Conservation (phyloP, 2,329 filamentous ascomycete genomes). For the Fusarium siculi region DNA sequence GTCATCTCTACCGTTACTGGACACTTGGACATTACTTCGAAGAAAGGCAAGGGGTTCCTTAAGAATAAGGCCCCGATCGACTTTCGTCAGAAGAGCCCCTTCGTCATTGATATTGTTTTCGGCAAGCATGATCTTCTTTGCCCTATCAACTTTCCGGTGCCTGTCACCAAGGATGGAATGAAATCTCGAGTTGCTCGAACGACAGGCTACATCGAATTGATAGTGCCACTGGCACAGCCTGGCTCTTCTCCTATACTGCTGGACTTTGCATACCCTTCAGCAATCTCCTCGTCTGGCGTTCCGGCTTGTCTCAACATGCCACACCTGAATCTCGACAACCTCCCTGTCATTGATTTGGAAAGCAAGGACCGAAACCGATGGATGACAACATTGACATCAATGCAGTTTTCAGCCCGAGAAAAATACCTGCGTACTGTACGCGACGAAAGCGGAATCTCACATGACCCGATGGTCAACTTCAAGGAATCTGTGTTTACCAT, state of each 20-base stretch:
- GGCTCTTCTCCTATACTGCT: slow-evolving; percentile 38
- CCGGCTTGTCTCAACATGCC: slow-evolving; percentile 54
- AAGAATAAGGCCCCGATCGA: slow-evolving; percentile 51
- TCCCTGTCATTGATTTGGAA: slow-evolving; percentile 55
- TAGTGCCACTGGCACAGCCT: slow-evolving; percentile 48
- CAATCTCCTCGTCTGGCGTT: slow-evolving; percentile 39
- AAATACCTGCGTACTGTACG: slow-evolving; percentile 48
- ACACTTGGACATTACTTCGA: slow-evolving; percentile 52
- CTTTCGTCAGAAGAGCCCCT: slow-evolving; percentile 53
- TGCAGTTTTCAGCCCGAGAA: slow-evolving; percentile 57
- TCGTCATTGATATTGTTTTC: slow-evolving; percentile 55
- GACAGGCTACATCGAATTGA: slow-evolving; percentile 57
- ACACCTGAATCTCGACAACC: slow-evolving; percentile 56
- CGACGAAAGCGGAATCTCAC: slow-evolving; percentile 37
- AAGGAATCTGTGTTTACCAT: slow-evolving; percentile 61
- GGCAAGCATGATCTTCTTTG: slow-evolving; percentile 46
- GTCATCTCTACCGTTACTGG: slow-evolving; percentile 52
- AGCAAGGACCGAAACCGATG: slow-evolving; percentile 51
- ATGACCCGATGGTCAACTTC: slow-evolving; percentile 55
- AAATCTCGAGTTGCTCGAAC: slow-evolving; percentile 56
- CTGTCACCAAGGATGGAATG: slow-evolving; percentile 50
- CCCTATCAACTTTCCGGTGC: slow-evolving; percentile 53
- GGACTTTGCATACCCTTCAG: slow-evolving; percentile 52
- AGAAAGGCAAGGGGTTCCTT: slow-evolving; percentile 51
- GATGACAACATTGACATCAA: slow-evolving; percentile 52